Evolutionary conservation across 225 moss, liverwort and hornwort species (phyloP), one percentile per base, ranked within the genome.

Genomic region (Polytrichum formosum): DNA sequence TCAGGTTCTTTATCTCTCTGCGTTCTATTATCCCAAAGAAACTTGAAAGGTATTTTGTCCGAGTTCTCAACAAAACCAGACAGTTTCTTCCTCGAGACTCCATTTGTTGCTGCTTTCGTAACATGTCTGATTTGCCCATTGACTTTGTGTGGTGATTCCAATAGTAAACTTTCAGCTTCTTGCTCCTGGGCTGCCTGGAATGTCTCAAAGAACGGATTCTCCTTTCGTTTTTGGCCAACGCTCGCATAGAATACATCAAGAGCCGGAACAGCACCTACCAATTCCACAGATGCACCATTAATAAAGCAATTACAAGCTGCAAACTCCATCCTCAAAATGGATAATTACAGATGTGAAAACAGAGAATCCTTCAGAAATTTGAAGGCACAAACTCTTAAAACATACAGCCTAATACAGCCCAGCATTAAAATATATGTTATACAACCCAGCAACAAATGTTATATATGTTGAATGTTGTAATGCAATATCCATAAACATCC

Each of bases 91-190:
- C 73, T 77, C 17, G 75, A 33, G 73, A 70, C 46, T 28, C 76
- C 74, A 64, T 63, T 73, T 1, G 71, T 55, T 28, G 69, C 63
- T 26, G 71, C 76, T 10, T 59, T 68, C 18, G 7, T 2, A 35
- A 54, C 37, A 72, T 67, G 74, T 68, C 35, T 74, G 28, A 53
- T 19, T 35, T 73, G 61, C 65, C 65, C 79, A 68, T 79, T 77
- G 63, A 65, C 53, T 61, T 67, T 16, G 6, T 62, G 72, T 73
- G 78, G 63, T 67, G 72, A 72, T 59, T 61, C 64, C 72, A 65
- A 63, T 56, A 96, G 73, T 54, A 90, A 78, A 68, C 71, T 87
- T 78, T 93, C 91, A 28, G 95, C 91, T n/a, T 90, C 70, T 81
- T 83, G 77, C 26, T 70, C 72, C 72, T 88, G 93, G 22, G 85